Evolutionary conservation across 257 asterid species (phyloP), one percentile per base, ranked within the genome.

Genomic region (Echites panduratus): DNA sequence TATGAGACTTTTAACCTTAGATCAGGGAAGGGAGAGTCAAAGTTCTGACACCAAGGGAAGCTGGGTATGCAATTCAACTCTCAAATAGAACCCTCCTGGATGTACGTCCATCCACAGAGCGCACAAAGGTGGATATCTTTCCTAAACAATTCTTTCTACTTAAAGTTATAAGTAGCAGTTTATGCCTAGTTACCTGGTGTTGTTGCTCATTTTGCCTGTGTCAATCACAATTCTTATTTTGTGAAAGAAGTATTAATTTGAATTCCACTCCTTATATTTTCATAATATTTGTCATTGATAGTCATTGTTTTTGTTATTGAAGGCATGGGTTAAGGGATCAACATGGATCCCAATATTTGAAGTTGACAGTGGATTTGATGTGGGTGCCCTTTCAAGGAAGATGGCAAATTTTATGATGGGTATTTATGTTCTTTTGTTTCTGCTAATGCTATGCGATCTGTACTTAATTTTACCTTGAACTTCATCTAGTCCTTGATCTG

Each of bases 281-380:
- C 17, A 1, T 40, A 66, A 65, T 14, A 44, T 61, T 50, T 58
- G 29, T 74, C 45, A 72, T 68, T 61, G 48, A 73, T 75, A 32
- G 27, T 20, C 44, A 50, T 79, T 32, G 29, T 82, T 79, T 54
- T 56, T 82, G 74, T 70, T 83, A 14, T 70, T 79, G 82, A 79
- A 93, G 98, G 97, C 98, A 70, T 87, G 96, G 97, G 97, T 88
- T 72, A 93, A 85, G 84, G 91, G 96, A 81, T 91, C 98, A 68
- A 75, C 89, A 29, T 89, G 97, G 97, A 76, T 93, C 77, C 99
- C 99, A 45, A 79, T 94, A 83, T 94, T 94, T 81, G 96, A 94
- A 38, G 87, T 84, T 59, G 99, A 91, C 65, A 82, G 70, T 44
- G 68, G 79, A 70, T 62, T 91, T 71, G 96, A 91, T 84, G 85